Evolutionary conservation across 257 asterid species (phyloP).

Genomic region (Fraxinus pennsylvanica): DNA sequence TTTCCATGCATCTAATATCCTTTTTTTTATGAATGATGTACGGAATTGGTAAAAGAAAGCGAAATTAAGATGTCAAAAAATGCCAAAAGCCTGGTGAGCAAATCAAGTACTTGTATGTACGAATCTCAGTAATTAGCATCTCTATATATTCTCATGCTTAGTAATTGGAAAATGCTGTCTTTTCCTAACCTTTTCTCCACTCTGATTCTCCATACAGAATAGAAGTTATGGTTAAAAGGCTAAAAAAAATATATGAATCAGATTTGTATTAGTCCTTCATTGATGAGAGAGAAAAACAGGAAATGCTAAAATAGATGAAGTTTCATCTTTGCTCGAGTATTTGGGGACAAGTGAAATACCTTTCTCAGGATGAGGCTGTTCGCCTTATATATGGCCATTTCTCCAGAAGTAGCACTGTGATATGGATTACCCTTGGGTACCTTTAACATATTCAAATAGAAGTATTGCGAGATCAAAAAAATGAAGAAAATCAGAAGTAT

Average conservation of each 20-base stretch:
- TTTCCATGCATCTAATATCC: no score
- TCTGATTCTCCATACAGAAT: background rate
- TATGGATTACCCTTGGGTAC: conserved; percentile 97
- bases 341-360: conserved; percentile 46
- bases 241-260: background rate
- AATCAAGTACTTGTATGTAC: background rate
- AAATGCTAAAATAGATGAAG: background rate
- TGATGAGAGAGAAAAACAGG: background rate
- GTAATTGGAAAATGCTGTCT: background rate
- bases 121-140: background rate
- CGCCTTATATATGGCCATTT: conserved; percentile 90
- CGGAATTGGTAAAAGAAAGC: conserved; percentile 3
- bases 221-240: background rate
- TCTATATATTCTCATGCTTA: background rate
- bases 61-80: background rate
- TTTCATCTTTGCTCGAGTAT: conserved; percentile 19
- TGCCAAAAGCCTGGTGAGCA: background rate
- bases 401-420: conserved; percentile 99
- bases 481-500: conserved; percentile 26
- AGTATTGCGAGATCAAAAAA: conserved; percentile 26
- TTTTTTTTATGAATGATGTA: background rate
- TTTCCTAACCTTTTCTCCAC: background rate
- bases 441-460: conserved; percentile 35
- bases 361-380: conserved; percentile 81
- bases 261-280: conserved; percentile 3